Conservation (phyloP, 257 asterid genomes). For the Leonotis leonurus region DNA sequence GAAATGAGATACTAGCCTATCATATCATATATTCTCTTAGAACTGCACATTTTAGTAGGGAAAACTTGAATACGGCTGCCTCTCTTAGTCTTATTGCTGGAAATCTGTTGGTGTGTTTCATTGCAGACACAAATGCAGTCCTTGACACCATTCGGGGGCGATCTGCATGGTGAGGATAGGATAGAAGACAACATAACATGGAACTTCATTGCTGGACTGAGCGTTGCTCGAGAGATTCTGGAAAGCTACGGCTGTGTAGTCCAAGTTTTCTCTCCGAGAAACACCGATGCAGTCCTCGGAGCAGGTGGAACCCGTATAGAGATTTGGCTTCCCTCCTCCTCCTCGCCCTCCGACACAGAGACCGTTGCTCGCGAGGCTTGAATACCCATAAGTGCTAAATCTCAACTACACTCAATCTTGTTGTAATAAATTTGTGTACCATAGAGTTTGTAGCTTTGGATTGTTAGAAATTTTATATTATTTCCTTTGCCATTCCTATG, state of each 20-base stretch:
- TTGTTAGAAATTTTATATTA: background rate
- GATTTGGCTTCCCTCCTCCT: conserved; percentile 74
- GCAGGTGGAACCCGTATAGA: conserved; percentile 83
- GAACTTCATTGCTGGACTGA: conserved; percentile 87
- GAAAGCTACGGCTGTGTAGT: conserved; percentile 82
- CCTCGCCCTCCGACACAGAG: no score
- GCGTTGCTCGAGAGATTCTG: conserved; percentile 90
- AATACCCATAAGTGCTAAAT: background rate
- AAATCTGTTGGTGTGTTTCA: background rate
- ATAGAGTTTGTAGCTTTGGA: background rate
- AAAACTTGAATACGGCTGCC: background rate
- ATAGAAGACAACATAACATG: conserved; percentile 85
- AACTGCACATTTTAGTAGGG: background rate
- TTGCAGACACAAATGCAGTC: conserved; percentile 95
- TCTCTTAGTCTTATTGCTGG: background rate
- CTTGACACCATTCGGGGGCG: conserved; percentile 73
- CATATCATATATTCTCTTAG: background rate
- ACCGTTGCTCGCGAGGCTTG: conserved; percentile 10
- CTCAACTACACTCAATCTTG: background rate
- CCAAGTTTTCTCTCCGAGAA: conserved; percentile 75
- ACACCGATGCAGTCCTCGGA: conserved; percentile 40
- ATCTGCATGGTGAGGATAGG: conserved; percentile 49
- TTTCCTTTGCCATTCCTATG: background rate
- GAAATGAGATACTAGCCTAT: background rate
- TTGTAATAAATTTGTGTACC: background rate